Conservation (phyloP, 306 rosid genomes). For the Hippophae gyantsensis region DNA sequence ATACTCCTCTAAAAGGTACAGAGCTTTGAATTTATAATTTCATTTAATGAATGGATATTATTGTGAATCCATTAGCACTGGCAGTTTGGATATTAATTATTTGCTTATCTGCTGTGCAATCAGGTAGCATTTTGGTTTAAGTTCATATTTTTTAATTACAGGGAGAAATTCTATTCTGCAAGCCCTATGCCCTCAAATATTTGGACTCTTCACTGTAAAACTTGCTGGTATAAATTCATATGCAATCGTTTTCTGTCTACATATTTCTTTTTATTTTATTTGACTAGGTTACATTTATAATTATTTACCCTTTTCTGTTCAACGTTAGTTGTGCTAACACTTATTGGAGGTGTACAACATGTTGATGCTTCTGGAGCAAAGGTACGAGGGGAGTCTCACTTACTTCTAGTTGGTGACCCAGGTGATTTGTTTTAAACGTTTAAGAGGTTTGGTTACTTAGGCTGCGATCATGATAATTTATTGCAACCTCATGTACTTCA, state of each 20-base stretch:
- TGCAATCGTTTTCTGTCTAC: neutral
- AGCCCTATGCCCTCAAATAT: conserved; percentile 89
- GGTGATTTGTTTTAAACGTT: conserved; percentile 35
- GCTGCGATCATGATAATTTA: neutral
- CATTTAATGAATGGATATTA: neutral
- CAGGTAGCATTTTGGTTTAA: conserved; percentile 9
- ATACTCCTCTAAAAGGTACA: conserved; percentile 73
- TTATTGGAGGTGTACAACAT: conserved; percentile 95
- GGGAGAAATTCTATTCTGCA: conserved; percentile 92
- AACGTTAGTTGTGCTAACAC: conserved; percentile 70
- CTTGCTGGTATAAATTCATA: conserved; percentile 62
- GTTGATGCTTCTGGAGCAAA: conserved; percentile 82
- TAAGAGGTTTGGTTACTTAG: neutral
- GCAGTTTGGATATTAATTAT: neutral
- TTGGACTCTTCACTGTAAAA: conserved; percentile 90
- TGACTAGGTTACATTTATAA: neutral
- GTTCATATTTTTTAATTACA: conserved; percentile 26
- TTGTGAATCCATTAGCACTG: conserved; percentile 8
- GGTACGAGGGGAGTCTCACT: conserved; percentile 93
- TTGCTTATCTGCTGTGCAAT: conserved; percentile 3
- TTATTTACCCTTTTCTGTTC: conserved; percentile 18
- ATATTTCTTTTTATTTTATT: neutral
- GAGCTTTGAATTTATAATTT: conserved; percentile 12
- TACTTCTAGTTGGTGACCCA: conserved; percentile 94
- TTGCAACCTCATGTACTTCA: too few species aligned